phyloP scores from a whole-genome alignment of 208 protist genomes.

The Tritrichomonas musculus region DNA sequence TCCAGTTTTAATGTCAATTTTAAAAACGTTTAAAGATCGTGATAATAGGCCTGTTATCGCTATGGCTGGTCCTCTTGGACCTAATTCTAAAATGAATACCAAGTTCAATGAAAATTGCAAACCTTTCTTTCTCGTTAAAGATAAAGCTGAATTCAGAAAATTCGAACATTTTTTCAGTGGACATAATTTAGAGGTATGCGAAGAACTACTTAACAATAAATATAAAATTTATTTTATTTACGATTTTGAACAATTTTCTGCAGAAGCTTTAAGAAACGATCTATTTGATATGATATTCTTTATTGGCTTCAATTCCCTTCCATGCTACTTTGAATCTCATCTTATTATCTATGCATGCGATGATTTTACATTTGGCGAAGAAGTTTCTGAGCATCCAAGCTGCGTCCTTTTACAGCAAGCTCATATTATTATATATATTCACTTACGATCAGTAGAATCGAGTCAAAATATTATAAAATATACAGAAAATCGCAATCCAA shows the following conservation, averaged over 20 bases:
- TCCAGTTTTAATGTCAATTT: neutral
- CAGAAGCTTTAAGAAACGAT: neutral
- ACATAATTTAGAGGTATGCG: neutral
- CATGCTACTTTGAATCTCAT: constrained; percentile 5
- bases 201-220: neutral
- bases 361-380: constrained; percentile 13
- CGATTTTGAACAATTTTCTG: neutral
- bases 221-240: neutral
- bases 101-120: neutral
- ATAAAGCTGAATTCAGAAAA: neutral
- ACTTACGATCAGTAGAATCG: neutral
- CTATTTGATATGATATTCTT: neutral
- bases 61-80: neutral
- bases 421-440: neutral
- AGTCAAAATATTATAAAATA: neutral
- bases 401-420: neutral
- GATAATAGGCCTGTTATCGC: neutral
- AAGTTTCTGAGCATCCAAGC: neutral
- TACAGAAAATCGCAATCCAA: neutral
- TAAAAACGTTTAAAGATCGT: neutral
- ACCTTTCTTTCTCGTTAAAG: neutral
- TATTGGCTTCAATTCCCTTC: neutral
- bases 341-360: neutral
- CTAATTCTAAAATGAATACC: neutral
- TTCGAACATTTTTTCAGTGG: neutral